phyloP scores from a whole-genome alignment of 352 stramenopile species.

The Phytophthora sp. region DNA sequence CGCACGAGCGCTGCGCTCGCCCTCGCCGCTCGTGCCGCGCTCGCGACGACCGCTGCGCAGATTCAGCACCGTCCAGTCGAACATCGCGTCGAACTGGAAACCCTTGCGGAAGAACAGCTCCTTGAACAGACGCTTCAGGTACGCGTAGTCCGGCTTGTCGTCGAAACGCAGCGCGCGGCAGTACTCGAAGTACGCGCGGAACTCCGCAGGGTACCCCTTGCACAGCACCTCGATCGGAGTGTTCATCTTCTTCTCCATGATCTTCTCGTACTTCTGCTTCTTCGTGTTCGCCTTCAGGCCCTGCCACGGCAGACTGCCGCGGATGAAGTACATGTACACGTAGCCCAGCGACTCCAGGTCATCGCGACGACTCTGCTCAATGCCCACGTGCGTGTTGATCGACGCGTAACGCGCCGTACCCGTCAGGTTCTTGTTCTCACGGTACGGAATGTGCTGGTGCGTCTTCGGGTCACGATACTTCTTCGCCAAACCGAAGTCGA shows the following conservation, averaged over 20 bases:
- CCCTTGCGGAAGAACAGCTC: conserved; percentile 99
- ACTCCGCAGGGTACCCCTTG: conserved; percentile 96
- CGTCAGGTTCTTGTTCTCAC: conserved; percentile 93
- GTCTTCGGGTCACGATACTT: conserved; percentile 91
- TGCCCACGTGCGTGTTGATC: conserved; percentile 99
- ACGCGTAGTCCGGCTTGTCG: conserved; percentile 90
- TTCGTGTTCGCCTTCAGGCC: conserved; percentile 96
- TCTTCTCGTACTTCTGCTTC: conserved; percentile 98
- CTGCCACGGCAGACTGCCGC: conserved; percentile 97
- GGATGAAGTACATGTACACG: conserved; percentile 95
- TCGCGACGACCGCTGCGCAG: conserved; percentile 72
- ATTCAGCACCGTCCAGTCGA: conserved; percentile 98
- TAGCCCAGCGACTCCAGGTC: conserved; percentile 98
- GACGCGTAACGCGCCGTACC: conserved; percentile 97
- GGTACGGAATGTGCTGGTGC: conserved; percentile 91
- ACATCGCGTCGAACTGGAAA: conserved; percentile 99
- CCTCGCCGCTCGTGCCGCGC: conserved; percentile 64
- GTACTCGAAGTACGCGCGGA: conserved; percentile 98
- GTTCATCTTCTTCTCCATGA: conserved; percentile 99
- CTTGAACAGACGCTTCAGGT: conserved; percentile 97
- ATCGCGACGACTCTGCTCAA: conserved; percentile 97
- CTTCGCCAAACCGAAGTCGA: conserved; percentile 92
- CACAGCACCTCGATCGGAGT: conserved; percentile 93
- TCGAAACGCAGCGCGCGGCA: conserved; percentile 86
- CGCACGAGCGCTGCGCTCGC: conserved; percentile 65